These are phyloP conservation scores for Arxiozyma heterogenica DNA, from an alignment of 1,139 yeast genomes.

Conservation along the genomic window DNA sequence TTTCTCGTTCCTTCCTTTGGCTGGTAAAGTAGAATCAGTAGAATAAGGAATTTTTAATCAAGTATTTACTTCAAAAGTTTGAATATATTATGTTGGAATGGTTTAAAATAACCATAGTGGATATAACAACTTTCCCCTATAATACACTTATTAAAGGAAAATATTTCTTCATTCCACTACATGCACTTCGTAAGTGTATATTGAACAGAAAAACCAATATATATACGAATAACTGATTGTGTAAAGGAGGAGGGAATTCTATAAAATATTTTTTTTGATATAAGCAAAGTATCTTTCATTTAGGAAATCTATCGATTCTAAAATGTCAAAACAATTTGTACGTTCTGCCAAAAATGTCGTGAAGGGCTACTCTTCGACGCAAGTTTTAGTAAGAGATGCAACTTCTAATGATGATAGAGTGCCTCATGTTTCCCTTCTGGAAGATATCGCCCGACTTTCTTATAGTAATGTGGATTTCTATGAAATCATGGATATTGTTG, in stretches of 20 bases:
- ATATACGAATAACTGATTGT: not conserved
- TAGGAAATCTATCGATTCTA: not conserved
- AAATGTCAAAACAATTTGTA: conserved; percentile 40
- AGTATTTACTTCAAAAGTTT: no score
- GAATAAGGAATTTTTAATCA: no score
- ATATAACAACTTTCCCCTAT: no score
- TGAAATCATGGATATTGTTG: conserved; percentile 93
- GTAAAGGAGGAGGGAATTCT: not conserved
- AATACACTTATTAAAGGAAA: no score
- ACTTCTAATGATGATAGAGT: conserved; percentile 86
- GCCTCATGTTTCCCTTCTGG: conserved; percentile 76
- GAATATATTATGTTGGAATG: no score
- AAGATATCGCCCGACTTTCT: conserved; percentile 70
- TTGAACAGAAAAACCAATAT: not conserved
- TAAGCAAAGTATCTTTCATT: not conserved
- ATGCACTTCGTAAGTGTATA: not conserved
- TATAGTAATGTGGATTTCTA: conserved; percentile 69
- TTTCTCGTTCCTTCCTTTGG: no score
- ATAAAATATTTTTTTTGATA: no score
- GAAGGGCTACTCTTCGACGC: conserved; percentile 83
- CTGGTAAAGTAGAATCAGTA: no score
- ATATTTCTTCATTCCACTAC: not conserved
- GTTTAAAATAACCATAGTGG: no score
- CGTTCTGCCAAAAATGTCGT: conserved; percentile 90
- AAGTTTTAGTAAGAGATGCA: conserved; percentile 83